phyloP scores from a whole-genome alignment of 129 eudicot genomes.

The Ambrosia artemisiifolia region DNA sequence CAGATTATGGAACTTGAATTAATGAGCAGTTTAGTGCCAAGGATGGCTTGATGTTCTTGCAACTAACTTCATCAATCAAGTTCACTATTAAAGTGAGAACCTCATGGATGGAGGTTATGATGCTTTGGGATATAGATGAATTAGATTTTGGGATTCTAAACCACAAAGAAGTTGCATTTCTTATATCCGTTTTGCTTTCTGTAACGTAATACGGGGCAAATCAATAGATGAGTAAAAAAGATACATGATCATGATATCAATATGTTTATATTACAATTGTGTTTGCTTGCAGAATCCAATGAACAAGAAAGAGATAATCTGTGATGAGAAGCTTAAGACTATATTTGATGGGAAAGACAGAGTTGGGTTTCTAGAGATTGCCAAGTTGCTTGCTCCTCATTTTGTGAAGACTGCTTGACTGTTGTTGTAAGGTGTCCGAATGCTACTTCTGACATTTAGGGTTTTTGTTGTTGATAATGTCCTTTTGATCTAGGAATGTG shows the following conservation, averaged over 20 bases:
- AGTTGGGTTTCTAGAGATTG: slow-evolving; percentile 36
- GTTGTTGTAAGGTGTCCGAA: not conserved
- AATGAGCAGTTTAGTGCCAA: not conserved
- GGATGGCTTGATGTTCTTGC: not conserved
- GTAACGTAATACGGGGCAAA: not conserved
- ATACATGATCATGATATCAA: not conserved
- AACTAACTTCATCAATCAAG: not conserved
- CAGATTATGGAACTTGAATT: not conserved
- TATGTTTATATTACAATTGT: not conserved
- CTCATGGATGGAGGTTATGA: not conserved
- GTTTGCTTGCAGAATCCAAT: slow-evolving; percentile 38
- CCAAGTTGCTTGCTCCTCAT: slow-evolving; percentile 41
- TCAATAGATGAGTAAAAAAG: not conserved
- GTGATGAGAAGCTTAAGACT: slow-evolving; percentile 46
- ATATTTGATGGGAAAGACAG: slow-evolving; percentile 38
- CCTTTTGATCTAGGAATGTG: slow-evolving; percentile 22
- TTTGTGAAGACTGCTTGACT: slow-evolving; percentile 33
- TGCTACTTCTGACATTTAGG: slow-evolving; percentile 5
- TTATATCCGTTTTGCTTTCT: not conserved
- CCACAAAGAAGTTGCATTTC: not conserved
- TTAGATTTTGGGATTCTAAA: not conserved
- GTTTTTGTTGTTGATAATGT: slow-evolving; percentile 25
- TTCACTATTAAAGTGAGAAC: not conserved
- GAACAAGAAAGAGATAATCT: slow-evolving; percentile 34
- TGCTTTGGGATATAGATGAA: not conserved